These are phyloP conservation scores for Aspergillus taichungensis DNA, from an alignment of 495 filamentous ascomycete species.

Conservation along the genomic window DNA sequence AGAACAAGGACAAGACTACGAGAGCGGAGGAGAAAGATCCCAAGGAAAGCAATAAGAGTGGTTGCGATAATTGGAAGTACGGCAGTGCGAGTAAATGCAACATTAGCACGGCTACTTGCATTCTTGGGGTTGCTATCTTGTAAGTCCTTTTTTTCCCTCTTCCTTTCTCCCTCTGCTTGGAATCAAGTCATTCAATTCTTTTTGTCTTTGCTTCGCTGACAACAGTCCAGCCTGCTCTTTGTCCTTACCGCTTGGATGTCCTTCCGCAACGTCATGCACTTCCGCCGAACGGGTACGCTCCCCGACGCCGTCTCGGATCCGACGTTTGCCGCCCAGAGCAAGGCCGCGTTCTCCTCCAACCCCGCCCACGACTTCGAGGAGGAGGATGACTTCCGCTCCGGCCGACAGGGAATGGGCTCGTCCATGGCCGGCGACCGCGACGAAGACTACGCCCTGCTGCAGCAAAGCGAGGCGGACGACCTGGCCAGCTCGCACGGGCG, in stretches of 20 bases:
- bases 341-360: slow-evolving; percentile 43
- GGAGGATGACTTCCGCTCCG: slow-evolving; percentile 40
- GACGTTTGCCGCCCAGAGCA: slow-evolving; percentile 40
- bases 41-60: slow-evolving; percentile 18
- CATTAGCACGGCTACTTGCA: slow-evolving; percentile 69
- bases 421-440: slow-evolving; percentile 29
- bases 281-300: slow-evolving; percentile 64
- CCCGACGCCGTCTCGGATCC: slow-evolving; percentile 54
- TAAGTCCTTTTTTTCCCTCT: slow-evolving; percentile 33
- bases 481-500: slow-evolving; percentile 27
- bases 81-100: slow-evolving; percentile 52
- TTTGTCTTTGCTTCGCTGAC: slow-evolving; percentile 8
- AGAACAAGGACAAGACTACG: slow-evolving; percentile 13
- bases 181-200: no score
- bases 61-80: slow-evolving; percentile 46
- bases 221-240: slow-evolving; percentile 58
- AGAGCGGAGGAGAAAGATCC: slow-evolving; percentile 1
- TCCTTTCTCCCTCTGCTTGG: no score
- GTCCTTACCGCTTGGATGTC: slow-evolving; percentile 62
- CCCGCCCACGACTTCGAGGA: slow-evolving; percentile 41
- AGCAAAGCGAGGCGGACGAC: slow-evolving; percentile 40
- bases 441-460: slow-evolving; percentile 38
- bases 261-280: slow-evolving; percentile 69
- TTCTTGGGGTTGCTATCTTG: slow-evolving; percentile 73
- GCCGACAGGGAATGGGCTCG: slow-evolving; percentile 27